Percentiles rank a stretch among this genome's conserved stretches.
phyloP scores from a whole-genome alignment of 2,329 filamentous ascomycete species.

The Verticillium zaregamsianum region DNA sequence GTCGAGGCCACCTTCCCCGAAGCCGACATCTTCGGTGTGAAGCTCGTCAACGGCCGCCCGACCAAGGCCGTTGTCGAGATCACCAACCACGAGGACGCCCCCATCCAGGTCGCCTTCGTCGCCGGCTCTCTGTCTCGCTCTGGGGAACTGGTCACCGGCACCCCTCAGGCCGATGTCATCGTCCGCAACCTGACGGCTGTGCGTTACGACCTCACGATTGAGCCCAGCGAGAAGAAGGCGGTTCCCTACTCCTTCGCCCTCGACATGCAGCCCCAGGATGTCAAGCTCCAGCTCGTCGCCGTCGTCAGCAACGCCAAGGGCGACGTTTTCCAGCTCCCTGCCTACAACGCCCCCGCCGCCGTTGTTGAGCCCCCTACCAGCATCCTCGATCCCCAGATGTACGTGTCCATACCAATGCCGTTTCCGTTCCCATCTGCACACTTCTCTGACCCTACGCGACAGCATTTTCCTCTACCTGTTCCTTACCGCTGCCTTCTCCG shows the following conservation, averaged over 20 bases:
- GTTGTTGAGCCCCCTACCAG: constrained; percentile 88
- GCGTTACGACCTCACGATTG: constrained; percentile 69
- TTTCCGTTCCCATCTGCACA: constrained; percentile 41
- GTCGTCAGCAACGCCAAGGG: constrained; percentile 66
- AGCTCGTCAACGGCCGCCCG: constrained; percentile 87
- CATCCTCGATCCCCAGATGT: constrained; percentile 96
- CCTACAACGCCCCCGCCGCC: constrained; percentile 77
- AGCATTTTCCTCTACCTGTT: constrained; percentile 98
- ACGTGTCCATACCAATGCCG: constrained; percentile 32
- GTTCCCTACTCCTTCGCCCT: constrained; percentile 81
- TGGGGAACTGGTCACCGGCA: constrained; percentile 45
- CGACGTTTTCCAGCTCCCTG: constrained; percentile 69
- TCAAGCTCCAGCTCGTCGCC: constrained; percentile 72
- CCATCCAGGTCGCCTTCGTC: constrained; percentile 72
- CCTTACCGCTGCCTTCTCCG: constrained; percentile 72
- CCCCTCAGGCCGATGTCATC: constrained; percentile 48
- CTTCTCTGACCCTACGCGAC: constrained; percentile 20
- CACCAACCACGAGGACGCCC: constrained; percentile 73
- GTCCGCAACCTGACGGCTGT: constrained; percentile 81
- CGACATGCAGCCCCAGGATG: constrained; percentile 89
- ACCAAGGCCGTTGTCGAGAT: constrained; percentile 80
- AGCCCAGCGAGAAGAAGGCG: constrained; percentile 70
- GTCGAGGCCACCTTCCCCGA: constrained; percentile 61
- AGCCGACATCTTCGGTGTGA: constrained; percentile 86
- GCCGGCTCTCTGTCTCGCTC: constrained; percentile 67